Base-by-base conservation (phyloP, 129 eudicot genomes). In the Chrysanthemum makinoi region DNA sequence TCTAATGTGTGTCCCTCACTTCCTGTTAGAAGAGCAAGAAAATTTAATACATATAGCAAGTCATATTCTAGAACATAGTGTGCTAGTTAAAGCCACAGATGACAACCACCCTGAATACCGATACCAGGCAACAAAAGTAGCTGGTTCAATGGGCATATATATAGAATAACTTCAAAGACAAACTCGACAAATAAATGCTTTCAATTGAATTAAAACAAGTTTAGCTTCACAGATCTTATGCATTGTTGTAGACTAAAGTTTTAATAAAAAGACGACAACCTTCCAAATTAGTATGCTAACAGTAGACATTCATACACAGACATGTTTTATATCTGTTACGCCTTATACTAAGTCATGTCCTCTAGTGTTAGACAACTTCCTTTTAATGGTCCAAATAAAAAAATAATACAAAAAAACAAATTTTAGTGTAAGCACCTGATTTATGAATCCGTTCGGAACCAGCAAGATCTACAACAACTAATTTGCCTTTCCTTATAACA, bases 1-100 rank as follows among this genome's bases (percentile, higher is more conserved):
- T 91, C 97, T 74, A 91, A 52, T 68, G 83, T 88, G 54, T 91
- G 97, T 39, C 97, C 97, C 86, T 91, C 97, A 61, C 95, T 88
- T 73, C 97, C 97, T 91, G 70, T 82, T 70, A 70, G 22, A 16
- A 22, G 19, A 75, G 58, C 14, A 51, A 55, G 55, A 22, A 53
- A 70, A 44, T 10, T 53, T 54, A 17, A 0, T 15, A 44, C 57
- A 61, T 53, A 67, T 10, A 62, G 33, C 39, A 30, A 60, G 65
- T 59, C 44, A 60, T 18, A 60, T n/a, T 10, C 26, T 60, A 60
- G 30, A 60, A 24, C 44, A 60, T 24, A 26, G 16, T 58, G 64
- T 22, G 39, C 64, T 58, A 17, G 13, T 57, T 57, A 1, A 18
- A 57, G 44, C 44, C 44, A 19, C 57, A 52, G 57, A 52, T 52